Evolutionary conservation across 148 eudicot genomes (phyloP).

Genomic region (Limonium bicolor): DNA sequence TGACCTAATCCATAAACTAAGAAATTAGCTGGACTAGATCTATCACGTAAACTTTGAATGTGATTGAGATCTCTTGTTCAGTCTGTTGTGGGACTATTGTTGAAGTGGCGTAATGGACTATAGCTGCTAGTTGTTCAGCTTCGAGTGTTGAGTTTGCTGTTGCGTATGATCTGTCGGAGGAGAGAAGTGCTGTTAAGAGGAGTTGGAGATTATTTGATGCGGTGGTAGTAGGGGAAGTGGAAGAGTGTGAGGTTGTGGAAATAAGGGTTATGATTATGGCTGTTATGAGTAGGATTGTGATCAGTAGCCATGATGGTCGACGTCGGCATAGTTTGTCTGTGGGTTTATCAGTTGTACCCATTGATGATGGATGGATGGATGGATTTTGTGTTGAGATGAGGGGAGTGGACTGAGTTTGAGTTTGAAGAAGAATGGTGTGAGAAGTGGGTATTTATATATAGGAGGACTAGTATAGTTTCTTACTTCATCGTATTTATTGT

Average conservation of each 20-base stretch:
- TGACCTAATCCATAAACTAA: slow-evolving; percentile 32
- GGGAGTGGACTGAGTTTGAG: too few relatives aligned
- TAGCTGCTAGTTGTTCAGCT: slow-evolving; percentile 16
- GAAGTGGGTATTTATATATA: too few relatives aligned
- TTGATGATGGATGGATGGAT: too few relatives aligned
- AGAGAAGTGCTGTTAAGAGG: background rate
- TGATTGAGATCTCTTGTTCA: slow-evolving; percentile 10
- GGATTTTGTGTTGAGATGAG: too few relatives aligned
- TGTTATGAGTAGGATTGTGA: background rate
- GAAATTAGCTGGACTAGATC: slow-evolving; percentile 22
- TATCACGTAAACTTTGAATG: slow-evolving; percentile 10
- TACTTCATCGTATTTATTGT: too few relatives aligned
- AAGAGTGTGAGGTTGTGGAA: slow-evolving; percentile 5
- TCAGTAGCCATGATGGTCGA: too few relatives aligned
- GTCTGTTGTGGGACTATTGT: slow-evolving; percentile 25
- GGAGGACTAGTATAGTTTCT: too few relatives aligned
- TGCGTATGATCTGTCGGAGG: background rate
- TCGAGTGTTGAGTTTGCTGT: too few relatives aligned
- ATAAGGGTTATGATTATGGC: slow-evolving; percentile 8
- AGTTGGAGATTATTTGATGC: background rate
- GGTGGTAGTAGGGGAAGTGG: slow-evolving; percentile 4
- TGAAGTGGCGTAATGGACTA: slow-evolving; percentile 34
- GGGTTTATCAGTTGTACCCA: too few relatives aligned
- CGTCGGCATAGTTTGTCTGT: too few relatives aligned
- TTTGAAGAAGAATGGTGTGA: too few relatives aligned